Percentiles rank a stretch among this genome's conserved stretches.
Conservation (phyloP, 2,329 filamentous ascomycete species). For the Alternaria sp. region DNA sequence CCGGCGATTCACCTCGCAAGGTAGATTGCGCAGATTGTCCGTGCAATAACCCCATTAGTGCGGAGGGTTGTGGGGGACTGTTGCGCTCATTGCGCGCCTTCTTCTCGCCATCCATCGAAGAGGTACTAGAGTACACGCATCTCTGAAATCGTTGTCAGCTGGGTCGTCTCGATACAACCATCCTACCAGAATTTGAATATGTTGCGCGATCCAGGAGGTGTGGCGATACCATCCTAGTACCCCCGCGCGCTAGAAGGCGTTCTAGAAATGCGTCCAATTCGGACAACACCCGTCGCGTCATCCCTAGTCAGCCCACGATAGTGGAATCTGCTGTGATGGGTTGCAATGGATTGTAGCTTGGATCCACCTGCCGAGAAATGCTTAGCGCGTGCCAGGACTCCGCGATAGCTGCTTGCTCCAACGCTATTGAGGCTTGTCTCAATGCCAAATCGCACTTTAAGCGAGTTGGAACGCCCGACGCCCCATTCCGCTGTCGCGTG, state of each 20-base stretch:
- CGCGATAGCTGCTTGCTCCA: constrained; percentile 10
- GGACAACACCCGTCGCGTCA: not conserved
- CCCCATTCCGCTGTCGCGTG: constrained; percentile 12
- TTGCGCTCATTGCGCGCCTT: not conserved
- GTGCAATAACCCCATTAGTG: not conserved
- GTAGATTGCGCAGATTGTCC: constrained; percentile 4
- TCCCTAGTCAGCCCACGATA: constrained; percentile 17
- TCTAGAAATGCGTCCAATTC: constrained; percentile 26
- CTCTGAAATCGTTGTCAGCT: not conserved
- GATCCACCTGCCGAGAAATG: constrained; percentile 18
- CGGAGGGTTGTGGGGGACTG: not conserved
- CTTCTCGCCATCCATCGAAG: not conserved
- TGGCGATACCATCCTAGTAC: not conserved
- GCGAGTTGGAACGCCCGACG: constrained; percentile 13
- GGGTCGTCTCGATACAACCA: not conserved
- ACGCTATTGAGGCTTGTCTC: constrained; percentile 24
- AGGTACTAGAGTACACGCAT: not conserved
- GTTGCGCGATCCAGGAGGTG: not conserved
- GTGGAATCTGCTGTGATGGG: constrained; percentile 7
- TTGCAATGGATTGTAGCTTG: constrained; percentile 9
- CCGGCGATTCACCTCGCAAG: constrained; percentile 1
- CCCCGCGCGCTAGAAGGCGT: constrained; percentile 12
- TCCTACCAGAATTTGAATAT: not conserved
- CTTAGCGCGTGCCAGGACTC: constrained; percentile 8
- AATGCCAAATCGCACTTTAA: constrained; percentile 26